Evolutionary conservation across 805 yeast species (phyloP), one percentile per base, ranked within the genome.

Genomic region (Wickerhamomyces bisporus): DNA sequence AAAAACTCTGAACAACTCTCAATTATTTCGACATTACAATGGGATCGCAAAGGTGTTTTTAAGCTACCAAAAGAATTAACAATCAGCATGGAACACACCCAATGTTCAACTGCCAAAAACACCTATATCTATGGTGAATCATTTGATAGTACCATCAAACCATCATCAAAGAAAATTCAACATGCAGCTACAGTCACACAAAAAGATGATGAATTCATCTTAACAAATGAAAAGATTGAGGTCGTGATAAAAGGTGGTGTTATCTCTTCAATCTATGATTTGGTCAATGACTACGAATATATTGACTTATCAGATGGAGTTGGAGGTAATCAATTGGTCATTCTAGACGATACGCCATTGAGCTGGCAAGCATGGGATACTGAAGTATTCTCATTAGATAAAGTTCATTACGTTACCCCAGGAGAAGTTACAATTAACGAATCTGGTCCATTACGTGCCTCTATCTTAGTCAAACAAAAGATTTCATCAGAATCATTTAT

Each of bases 351-450:
- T 58, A 84, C 86, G 45, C 98, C 98, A 9, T 67, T 86, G 53
- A 81, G 73, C 40, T 91, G 80, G 79, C 96, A 87, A 32, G 98
- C 98, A 2, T 91, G 98, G 98, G 98, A 91, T 58, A 91, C 98
- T 0, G 98, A 91, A 57, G 70, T 88, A 41, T 93, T 77, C 56
- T 85, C 96, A 1, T 72, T 86, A 40, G 86, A 82, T 50, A 87
- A 82, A 53, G 77, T 73, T 55, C 66, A 65, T 38, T 76, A 78
- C 46, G 58, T 81, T 20, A 52, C 58, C 26, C 52, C 52, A 6
- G 60, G 66, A 24, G 41, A 46, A 5, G 58, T 68, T 12, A 65
- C 69, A 18, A 62, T 66, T 14, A 61, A 61, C 26, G 71, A 70
- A 34, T 59, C 62, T 29, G 80, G 82, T 24, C 78, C 84, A 12